These are phyloP conservation scores for Cyclotella cryptica DNA, from an alignment of 108 stramenopile genomes.

Conservation along the genomic window DNA sequence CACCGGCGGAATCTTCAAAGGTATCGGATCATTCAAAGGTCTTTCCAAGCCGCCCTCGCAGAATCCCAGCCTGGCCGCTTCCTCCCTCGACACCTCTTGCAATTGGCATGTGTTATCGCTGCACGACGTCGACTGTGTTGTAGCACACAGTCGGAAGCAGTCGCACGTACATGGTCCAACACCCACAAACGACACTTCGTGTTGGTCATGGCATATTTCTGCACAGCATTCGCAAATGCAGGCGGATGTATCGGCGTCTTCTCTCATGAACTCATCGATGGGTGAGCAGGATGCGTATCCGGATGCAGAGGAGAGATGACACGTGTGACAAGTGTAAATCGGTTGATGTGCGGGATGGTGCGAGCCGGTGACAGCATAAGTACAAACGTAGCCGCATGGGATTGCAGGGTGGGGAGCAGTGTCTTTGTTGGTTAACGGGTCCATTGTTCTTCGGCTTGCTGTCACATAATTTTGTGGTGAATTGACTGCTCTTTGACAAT, in stretches of 20 bases:
- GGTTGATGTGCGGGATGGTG: conserved; percentile 56
- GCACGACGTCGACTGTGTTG: not conserved
- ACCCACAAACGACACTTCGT: conserved; percentile 65
- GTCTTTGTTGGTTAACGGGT: too few species aligned
- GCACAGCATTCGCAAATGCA: conserved; percentile 85
- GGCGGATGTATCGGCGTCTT: conserved; percentile 16
- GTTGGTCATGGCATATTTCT: conserved; percentile 60
- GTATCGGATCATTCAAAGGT: conserved; percentile 16
- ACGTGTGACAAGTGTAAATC: conserved; percentile 66
- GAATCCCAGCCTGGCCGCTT: conserved; percentile 14
- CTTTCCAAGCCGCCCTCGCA: not conserved
- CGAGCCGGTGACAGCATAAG: conserved; percentile 66
- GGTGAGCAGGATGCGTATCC: not conserved
- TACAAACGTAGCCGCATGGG: conserved; percentile 45
- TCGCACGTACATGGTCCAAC: conserved; percentile 81
- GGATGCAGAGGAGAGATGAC: conserved; percentile 30
- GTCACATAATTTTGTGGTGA: too few species aligned
- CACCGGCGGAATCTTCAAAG: conserved; percentile 9
- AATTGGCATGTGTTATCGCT: not conserved
- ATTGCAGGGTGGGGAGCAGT: not conserved
- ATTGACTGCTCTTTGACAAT: too few species aligned
- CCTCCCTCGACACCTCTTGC: conserved; percentile 5
- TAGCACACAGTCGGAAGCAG: conserved; percentile 36
- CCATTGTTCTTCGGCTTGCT: too few species aligned
- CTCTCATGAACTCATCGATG: not conserved